These are phyloP conservation scores for Passalora sequoiae DNA, from an alignment of 2,329 filamentous ascomycete species.

Conservation along the genomic window DNA sequence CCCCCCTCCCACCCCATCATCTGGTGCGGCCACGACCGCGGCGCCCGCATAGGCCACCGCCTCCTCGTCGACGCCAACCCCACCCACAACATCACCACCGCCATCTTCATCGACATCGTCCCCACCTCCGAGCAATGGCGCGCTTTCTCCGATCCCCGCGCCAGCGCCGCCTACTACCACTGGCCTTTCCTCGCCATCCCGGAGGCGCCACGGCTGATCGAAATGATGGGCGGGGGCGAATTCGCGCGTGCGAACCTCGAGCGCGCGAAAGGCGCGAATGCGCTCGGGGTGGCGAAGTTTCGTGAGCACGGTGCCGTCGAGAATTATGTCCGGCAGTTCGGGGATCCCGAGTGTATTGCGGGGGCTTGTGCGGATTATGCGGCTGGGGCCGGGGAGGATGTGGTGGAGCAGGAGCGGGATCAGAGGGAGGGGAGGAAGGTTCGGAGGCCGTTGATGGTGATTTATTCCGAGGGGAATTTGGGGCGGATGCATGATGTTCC, in stretches of 20 bases:
- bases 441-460: constrained; percentile 38
- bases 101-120: constrained; percentile 47
- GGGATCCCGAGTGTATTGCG: constrained; percentile 38
- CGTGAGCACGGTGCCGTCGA: constrained; percentile 38
- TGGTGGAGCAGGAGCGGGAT: constrained; percentile 42
- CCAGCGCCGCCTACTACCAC: constrained; percentile 43
- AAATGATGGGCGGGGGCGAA: constrained; percentile 38
- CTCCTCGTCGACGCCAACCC: constrained; percentile 41
- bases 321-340: constrained; percentile 43
- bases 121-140: constrained; percentile 46
- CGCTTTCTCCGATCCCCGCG: constrained; percentile 36
- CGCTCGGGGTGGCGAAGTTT: constrained; percentile 30
- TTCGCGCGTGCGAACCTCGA: constrained; percentile 37
- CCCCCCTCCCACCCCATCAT: constrained; percentile 35
- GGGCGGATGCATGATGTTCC: constrained; percentile 42
- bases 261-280: constrained; percentile 25
- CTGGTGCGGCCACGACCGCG: constrained; percentile 48
- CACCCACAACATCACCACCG: constrained; percentile 36
- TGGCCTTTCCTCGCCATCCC: constrained; percentile 50
- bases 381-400: constrained; percentile 41
- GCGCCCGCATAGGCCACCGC: constrained; percentile 47
- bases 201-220: constrained; percentile 42
- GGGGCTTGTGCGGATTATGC: constrained; percentile 47
- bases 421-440: constrained; percentile 44
- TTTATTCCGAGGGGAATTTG: constrained; percentile 42